Conservation (phyloP, 768 basidiomycete species). For the Suillus clintonianus region DNA sequence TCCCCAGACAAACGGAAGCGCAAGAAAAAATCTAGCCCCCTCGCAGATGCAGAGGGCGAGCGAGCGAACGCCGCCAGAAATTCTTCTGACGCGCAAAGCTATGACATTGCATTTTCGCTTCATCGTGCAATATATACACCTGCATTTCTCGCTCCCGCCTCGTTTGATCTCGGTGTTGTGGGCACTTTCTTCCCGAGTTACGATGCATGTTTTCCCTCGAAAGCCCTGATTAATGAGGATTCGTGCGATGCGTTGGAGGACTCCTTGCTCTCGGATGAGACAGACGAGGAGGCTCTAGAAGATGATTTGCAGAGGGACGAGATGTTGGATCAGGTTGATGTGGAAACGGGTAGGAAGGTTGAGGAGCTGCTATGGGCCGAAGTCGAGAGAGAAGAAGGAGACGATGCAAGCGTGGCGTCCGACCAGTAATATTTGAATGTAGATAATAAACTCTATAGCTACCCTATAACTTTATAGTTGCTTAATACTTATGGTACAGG, state of each 20-base stretch:
- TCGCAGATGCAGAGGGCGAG: constrained; percentile 19
- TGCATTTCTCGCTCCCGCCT: constrained; percentile 33
- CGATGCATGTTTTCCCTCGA: constrained; percentile 17
- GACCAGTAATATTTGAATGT: neutral
- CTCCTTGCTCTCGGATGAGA: constrained; percentile 30
- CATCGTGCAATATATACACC: constrained; percentile 39
- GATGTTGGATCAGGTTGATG: constrained; percentile 40
- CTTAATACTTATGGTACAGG: neutral
- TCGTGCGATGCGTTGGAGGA: constrained; percentile 21
- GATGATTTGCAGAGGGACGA: constrained; percentile 47
- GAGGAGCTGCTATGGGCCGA: constrained; percentile 46
- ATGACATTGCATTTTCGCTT: constrained; percentile 12
- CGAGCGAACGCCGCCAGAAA: neutral
- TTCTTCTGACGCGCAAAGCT: constrained; percentile 7
- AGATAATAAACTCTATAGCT: neutral
- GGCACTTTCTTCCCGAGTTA: constrained; percentile 23
- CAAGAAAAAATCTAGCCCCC: neutral
- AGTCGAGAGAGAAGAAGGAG: constrained; percentile 29
- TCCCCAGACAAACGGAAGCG: constrained; percentile 5
- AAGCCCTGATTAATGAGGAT: constrained; percentile 18
- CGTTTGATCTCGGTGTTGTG: constrained; percentile 12
- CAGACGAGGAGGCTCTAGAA: constrained; percentile 39
- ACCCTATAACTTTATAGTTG: neutral
- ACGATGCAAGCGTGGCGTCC: neutral
- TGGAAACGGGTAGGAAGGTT: constrained; percentile 28